phyloP scores from a whole-genome alignment of 2,329 filamentous ascomycete species.

The Phaeosphaeria sp. region DNA sequence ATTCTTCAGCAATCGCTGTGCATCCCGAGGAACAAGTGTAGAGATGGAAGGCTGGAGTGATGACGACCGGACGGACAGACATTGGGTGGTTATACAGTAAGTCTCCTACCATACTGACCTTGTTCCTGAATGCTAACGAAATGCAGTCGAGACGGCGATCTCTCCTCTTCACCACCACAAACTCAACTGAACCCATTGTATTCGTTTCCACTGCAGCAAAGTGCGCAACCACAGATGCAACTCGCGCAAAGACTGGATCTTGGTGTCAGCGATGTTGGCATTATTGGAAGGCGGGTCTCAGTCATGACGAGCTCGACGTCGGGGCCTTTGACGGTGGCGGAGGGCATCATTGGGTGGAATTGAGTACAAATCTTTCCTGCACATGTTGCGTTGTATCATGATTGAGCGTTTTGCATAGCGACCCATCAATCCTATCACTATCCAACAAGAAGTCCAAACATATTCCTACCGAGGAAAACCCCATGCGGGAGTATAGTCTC shows the following conservation, averaged over 20 bases:
- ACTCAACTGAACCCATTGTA: conserved; percentile 27
- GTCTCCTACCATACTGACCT: not conserved
- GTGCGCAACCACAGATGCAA: conserved; percentile 10
- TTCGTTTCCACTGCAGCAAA: conserved; percentile 29
- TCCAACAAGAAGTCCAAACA: no score
- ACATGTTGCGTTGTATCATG: not conserved
- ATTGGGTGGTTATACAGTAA: conserved; percentile 44
- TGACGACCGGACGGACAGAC: conserved; percentile 7
- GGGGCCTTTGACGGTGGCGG: conserved; percentile 30
- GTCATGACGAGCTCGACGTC: conserved; percentile 33
- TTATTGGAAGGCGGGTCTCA: conserved; percentile 43
- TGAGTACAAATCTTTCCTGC: conserved; percentile 16
- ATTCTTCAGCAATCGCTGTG: conserved; percentile 37
- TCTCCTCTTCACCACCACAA: conserved; percentile 19
- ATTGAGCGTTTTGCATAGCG: not conserved
- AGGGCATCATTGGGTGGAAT: conserved; percentile 47
- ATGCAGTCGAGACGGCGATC: conserved; percentile 40
- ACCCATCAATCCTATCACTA: no score
- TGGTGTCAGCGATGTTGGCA: conserved; percentile 39
- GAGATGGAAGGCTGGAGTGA: conserved; percentile 32
- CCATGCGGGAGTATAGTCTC: no score
- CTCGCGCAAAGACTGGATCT: conserved; percentile 34
- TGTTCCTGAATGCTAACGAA: not conserved
- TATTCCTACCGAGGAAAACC: no score
- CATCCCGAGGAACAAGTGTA: conserved; percentile 32